A percentile compares a stretch with the other conserved stretches of the same genome.
phyloP scores from a whole-genome alignment of 1,284 basidiomycete species.

The Coriolopsis trogii region DNA sequence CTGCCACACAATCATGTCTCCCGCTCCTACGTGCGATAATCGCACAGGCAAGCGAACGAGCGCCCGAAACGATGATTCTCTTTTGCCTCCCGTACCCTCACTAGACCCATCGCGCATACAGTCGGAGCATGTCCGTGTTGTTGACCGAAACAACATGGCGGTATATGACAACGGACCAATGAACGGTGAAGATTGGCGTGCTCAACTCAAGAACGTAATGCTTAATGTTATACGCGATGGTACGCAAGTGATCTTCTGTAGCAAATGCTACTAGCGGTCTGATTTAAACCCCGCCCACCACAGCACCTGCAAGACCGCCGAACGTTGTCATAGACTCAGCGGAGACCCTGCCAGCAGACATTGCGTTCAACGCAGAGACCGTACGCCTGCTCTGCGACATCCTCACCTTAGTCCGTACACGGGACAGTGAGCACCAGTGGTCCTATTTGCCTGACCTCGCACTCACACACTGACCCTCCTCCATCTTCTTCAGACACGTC shows the following conservation, averaged over 20 bases:
- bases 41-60: slow-evolving; percentile 2
- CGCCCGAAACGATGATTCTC: slow-evolving; percentile 42
- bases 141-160: slow-evolving; percentile 61
- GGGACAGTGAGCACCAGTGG: slow-evolving; percentile 52
- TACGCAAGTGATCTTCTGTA: slow-evolving; percentile 27
- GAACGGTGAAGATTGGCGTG: slow-evolving; percentile 31
- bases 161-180: slow-evolving; percentile 47
- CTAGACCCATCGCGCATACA: slow-evolving; percentile 28
- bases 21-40: slow-evolving; percentile 46
- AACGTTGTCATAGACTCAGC: slow-evolving; percentile 69
- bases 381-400: slow-evolving; percentile 54
- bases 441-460: not conserved
- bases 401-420: slow-evolving; percentile 44
- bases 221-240: slow-evolving; percentile 49
- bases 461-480: not conserved
- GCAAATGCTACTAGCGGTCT: not conserved
- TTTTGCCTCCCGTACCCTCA: slow-evolving; percentile 63
- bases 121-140: slow-evolving; percentile 39
- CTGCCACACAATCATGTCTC: slow-evolving; percentile 61
- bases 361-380: slow-evolving; percentile 54
- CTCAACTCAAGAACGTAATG: slow-evolving; percentile 35
- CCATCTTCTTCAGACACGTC: slow-evolving; percentile 49
- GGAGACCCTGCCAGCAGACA: slow-evolving; percentile 62
- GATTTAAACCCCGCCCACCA: no score
- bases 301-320: slow-evolving; percentile 47